phyloP scores from a whole-genome alignment of 192 early-diverging fungal species.

The Podila epicladia region DNA sequence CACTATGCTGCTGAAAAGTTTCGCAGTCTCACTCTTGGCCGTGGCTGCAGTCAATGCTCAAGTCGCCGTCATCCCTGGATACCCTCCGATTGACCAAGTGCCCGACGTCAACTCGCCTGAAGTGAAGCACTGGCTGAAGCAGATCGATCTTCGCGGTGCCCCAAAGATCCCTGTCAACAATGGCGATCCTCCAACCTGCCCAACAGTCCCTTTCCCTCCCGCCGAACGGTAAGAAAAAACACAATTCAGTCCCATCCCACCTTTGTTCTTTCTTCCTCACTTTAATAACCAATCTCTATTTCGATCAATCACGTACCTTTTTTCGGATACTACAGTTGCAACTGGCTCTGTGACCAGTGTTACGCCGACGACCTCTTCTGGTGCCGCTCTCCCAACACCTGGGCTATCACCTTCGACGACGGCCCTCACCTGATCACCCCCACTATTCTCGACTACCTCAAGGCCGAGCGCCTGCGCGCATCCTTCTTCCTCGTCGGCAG shows the following conservation, averaged over 20 bases:
- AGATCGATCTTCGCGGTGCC: not conserved
- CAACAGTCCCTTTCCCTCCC: not conserved
- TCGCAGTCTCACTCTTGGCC: not conserved
- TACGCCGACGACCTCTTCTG: conserved; percentile 17
- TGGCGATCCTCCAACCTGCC: conserved; percentile 13
- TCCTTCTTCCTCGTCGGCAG: conserved; percentile 58
- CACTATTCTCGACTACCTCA: conserved; percentile 47
- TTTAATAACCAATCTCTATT: no score
- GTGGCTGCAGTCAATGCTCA: not conserved
- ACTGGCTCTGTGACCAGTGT: conserved; percentile 1
- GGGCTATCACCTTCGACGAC: conserved; percentile 60
- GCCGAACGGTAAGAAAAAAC: not conserved
- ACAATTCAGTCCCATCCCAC: not conserved
- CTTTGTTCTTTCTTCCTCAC: not conserved
- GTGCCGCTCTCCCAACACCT: conserved; percentile 47
- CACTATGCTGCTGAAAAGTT: not conserved
- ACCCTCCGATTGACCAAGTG: not conserved
- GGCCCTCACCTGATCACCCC: conserved; percentile 51
- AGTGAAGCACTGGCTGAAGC: not conserved
- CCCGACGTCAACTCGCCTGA: not conserved
- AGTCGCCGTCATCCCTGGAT: not conserved
- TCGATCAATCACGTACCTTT: not conserved
- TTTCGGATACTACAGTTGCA: conserved; percentile 13
- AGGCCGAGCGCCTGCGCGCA: conserved; percentile 39
- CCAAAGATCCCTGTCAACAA: conserved; percentile 11